Evolutionary conservation across 306 rosid genomes (phyloP).

Genomic region (Rosa multiflora): DNA sequence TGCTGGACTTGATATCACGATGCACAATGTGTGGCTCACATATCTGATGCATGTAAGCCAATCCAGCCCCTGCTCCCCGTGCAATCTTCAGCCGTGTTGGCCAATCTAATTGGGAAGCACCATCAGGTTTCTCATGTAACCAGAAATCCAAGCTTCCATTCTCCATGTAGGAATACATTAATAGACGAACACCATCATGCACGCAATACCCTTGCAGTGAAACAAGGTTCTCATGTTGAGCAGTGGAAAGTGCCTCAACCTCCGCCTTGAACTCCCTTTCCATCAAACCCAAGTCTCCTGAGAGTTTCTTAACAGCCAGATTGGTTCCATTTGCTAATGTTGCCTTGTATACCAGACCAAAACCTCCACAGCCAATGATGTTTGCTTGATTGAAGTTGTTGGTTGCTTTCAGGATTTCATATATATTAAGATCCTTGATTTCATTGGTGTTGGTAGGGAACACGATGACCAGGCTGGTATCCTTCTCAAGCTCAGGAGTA

Average conservation of each 20-base stretch:
- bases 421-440: conserved; percentile 71
- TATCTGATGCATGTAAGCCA: conserved; percentile 87
- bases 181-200: conserved; percentile 73
- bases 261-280: conserved; percentile 96
- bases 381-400: conserved; percentile 88
- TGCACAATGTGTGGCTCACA: conserved; percentile 94
- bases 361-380: conserved; percentile 93
- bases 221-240: conserved; percentile 87
- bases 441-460: conserved; percentile 61
- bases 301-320: conserved; percentile 87
- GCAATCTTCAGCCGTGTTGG: conserved; percentile 67
- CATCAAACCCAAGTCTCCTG: conserved; percentile 91
- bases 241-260: conserved; percentile 85
- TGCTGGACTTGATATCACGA: conserved; percentile 93
- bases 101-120: conserved; percentile 80
- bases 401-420: conserved; percentile 83
- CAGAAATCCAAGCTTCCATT: conserved; percentile 95
- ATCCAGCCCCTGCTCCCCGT: conserved; percentile 66
- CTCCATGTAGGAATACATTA: conserved; percentile 85
- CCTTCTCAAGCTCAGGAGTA: conserved; percentile 60
- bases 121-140: conserved; percentile 87
- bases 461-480: conserved; percentile 77
- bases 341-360: conserved; percentile 94
- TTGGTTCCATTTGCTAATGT: conserved; percentile 63
- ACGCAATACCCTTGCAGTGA: conserved; percentile 86